These are phyloP conservation scores for Leccinellum luteum DNA, from an alignment of 768 basidiomycete genomes.

Conservation along the genomic window DNA sequence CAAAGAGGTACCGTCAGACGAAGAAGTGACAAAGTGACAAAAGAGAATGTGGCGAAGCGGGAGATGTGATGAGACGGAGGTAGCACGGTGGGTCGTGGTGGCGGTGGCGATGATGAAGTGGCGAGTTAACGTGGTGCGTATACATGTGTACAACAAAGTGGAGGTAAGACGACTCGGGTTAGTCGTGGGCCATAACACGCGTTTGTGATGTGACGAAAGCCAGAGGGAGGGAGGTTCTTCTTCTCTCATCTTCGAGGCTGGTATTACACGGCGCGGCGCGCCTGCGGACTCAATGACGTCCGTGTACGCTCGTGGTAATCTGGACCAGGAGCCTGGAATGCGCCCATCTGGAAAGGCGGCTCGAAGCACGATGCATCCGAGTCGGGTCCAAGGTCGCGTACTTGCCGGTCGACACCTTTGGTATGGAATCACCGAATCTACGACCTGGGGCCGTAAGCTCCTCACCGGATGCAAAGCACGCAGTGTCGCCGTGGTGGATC, in stretches of 20 bases:
- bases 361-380: no score
- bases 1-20: not conserved
- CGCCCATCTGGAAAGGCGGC: not conserved
- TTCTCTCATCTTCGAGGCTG: not conserved
- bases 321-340: not conserved
- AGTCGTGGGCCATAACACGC: not conserved
- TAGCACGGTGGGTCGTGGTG: constrained; percentile 2
- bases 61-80: not conserved
- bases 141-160: not conserved
- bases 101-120: not conserved
- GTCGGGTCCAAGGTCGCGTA: not conserved
- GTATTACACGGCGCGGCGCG: not conserved
- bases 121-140: not conserved
- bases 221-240: not conserved
- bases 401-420: not conserved
- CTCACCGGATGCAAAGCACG: no score
- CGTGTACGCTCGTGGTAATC: not conserved
- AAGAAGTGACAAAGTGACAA: not conserved
- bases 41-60: not conserved
- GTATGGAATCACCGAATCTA: not conserved
- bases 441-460: no score
- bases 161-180: not conserved
- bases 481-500: no score
- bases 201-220: not conserved
- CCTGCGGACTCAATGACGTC: not conserved